Evolutionary conservation across 495 filamentous ascomycete species (phyloP).

Genomic region (Penicillium goetzii): DNA sequence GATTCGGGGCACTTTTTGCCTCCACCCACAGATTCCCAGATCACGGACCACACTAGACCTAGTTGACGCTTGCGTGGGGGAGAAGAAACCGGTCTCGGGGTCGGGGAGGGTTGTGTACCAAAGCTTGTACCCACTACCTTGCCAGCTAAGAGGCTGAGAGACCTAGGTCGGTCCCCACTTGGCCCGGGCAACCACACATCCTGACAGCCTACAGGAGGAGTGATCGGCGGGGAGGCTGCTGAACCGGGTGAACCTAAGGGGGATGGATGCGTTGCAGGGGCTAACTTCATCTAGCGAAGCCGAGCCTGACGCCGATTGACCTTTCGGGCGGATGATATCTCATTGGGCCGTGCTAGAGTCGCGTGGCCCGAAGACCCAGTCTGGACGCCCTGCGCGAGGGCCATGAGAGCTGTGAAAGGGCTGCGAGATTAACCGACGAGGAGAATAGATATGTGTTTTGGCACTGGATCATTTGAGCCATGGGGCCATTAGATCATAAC

Average conservation of each 20-base stretch:
- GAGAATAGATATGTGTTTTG: neutral
- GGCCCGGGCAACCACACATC: conserved; percentile 8
- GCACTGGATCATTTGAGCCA: neutral
- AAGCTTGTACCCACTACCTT: neutral
- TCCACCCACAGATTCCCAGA: conserved; percentile 2
- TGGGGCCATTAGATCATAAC: neutral
- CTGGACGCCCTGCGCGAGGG: neutral
- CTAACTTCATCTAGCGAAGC: conserved; percentile 32
- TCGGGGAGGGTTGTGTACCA: neutral
- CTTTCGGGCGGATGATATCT: conserved; percentile 4
- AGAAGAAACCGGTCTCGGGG: neutral
- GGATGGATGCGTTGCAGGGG: neutral
- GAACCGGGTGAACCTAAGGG: conserved; percentile 1
- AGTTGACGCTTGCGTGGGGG: neutral
- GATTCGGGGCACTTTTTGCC: neutral
- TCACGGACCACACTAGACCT: neutral
- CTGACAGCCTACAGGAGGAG: conserved; percentile 21
- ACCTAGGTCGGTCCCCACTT: neutral
- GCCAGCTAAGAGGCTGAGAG: conserved; percentile 4
- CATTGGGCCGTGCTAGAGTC: conserved; percentile 10
- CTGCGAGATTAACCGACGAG: neutral
- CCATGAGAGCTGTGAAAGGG: neutral
- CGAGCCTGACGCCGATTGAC: conserved; percentile 14
- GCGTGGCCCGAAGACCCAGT: conserved; percentile 18
- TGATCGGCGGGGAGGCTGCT: conserved; percentile 24